Evolutionary conservation across 805 yeast genomes (phyloP).

Genomic region (Hagleromyces aurorensis): DNA sequence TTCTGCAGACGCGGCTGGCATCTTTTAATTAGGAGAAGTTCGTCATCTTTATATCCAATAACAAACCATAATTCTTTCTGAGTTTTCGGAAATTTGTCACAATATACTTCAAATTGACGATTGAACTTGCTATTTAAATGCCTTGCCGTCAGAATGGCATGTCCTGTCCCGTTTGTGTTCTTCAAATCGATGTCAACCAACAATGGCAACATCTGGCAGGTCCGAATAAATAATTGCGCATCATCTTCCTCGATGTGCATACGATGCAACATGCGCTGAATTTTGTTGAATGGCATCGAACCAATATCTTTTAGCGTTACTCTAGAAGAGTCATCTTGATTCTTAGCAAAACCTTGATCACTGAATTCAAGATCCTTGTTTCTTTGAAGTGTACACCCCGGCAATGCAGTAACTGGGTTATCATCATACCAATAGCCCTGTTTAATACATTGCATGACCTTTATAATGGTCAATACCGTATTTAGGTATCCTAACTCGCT

Average conservation of each 20-base stretch:
- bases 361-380: slow-evolving; percentile 14
- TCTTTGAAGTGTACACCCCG: slow-evolving; percentile 34
- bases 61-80: slow-evolving; percentile 94
- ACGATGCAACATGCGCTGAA: slow-evolving; percentile 10
- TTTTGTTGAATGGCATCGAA: slow-evolving; percentile 30
- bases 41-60: slow-evolving; percentile 45
- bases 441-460: slow-evolving; percentile 77
- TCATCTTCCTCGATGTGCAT: slow-evolving; percentile 36
- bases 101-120: slow-evolving; percentile 57
- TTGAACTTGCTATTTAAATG: slow-evolving; percentile 44
- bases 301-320: slow-evolving; percentile 39
- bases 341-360: slow-evolving; percentile 16
- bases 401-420: slow-evolving; percentile 45
- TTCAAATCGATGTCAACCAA: slow-evolving; percentile 37
- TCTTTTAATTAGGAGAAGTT: slow-evolving; percentile 61
- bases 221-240: slow-evolving; percentile 42
- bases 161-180: slow-evolving; percentile 31
- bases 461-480: slow-evolving; percentile 54
- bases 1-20: slow-evolving; percentile 48
- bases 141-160: slow-evolving; percentile 38
- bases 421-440: slow-evolving; percentile 85
- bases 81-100: slow-evolving; percentile 79
- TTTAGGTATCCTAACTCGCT: slow-evolving; percentile 70
- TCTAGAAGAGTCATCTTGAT: slow-evolving; percentile 1
- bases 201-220: slow-evolving; percentile 55